Evolutionary conservation across 768 basidiomycete species (phyloP).

Genomic region (Pleurotus platypus): DNA sequence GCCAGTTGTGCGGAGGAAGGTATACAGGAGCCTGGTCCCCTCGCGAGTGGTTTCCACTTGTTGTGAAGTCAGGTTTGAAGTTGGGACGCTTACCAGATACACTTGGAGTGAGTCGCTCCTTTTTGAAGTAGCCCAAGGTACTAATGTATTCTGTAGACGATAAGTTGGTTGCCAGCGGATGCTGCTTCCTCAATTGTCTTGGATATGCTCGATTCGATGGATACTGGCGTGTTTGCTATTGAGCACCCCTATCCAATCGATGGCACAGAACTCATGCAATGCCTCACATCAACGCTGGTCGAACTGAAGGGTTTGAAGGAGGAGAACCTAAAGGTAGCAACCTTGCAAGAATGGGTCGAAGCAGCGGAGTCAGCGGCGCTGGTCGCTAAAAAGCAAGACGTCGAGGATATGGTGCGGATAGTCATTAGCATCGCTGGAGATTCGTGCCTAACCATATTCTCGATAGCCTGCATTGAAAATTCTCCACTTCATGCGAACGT

Average conservation of each 20-base stretch:
- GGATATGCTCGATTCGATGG: not conserved
- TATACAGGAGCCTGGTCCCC: no score
- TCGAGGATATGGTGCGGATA: not conserved
- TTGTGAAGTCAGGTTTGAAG: conserved; percentile 24
- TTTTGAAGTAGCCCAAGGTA: not conserved
- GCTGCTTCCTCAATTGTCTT: not conserved
- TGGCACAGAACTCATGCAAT: not conserved
- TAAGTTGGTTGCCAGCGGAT: not conserved
- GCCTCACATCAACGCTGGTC: not conserved
- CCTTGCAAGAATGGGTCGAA: not conserved
- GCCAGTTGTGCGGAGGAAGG: no score
- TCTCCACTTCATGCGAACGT: not conserved
- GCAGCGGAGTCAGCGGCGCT: not conserved
- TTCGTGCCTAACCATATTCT: no score
- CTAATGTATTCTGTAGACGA: not conserved
- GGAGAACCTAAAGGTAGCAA: not conserved
- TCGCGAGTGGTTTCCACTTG: no score
- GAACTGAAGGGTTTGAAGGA: not conserved
- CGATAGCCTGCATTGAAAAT: not conserved
- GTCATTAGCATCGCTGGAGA: no score
- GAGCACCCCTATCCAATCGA: not conserved
- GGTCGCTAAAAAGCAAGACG: not conserved
- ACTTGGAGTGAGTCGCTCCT: conserved; percentile 14
- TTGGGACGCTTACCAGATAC: conserved; percentile 18
- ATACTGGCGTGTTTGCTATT: not conserved